Base-by-base conservation (phyloP, 1,284 basidiomycete genomes). In the Grifola frondosa region DNA sequence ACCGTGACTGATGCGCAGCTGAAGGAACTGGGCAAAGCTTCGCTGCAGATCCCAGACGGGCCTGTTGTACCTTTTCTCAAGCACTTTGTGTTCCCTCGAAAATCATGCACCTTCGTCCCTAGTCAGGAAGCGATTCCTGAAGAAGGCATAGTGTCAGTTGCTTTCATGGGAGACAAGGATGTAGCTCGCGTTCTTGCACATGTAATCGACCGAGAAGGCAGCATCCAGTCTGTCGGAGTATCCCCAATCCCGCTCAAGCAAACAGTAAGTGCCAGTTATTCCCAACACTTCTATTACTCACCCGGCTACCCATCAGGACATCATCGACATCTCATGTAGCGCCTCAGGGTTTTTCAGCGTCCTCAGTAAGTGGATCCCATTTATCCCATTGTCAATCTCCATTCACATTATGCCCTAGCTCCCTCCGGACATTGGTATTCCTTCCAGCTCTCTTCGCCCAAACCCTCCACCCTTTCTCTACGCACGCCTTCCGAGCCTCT, bases 321-420 rank as follows among this genome's bases (percentile, higher is more conserved):
- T 67, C 4, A 30, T 60, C 9, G 61, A 67, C 41, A 54, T 70
- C 10, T 74, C 80, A 5, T 79, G 69, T 44, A 78, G 73, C 53
- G 31, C 59, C 2, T 64, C 71, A 2, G 81, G 80, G 6, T 69
- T 66, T 52, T 50, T 81, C 28, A 78, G 66, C 42, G 50, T 81
- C 26, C 60, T 83, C 5, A 58, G 80, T 80, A 62, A 40, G 74
- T 62, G 7, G 4, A 38, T 39, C 26, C 9, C 22, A 17, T 21
- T 15, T 17, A 15, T 17, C 24, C 35, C 4, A 2, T 36, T 25
- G 12, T 4, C 6, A 6, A 33, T 45, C 26, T 22, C 32, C 30
- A 20, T 30, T 33, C 32, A 40, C 38, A 40, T 15, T 26, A 30
- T 36, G 36, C 37, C 6, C 13, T 50, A 77, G 74, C 59, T 44